These are phyloP conservation scores for Saccharomyces kudriavzevii DNA, from an alignment of 805 yeast genomes.

Conservation along the genomic window DNA sequence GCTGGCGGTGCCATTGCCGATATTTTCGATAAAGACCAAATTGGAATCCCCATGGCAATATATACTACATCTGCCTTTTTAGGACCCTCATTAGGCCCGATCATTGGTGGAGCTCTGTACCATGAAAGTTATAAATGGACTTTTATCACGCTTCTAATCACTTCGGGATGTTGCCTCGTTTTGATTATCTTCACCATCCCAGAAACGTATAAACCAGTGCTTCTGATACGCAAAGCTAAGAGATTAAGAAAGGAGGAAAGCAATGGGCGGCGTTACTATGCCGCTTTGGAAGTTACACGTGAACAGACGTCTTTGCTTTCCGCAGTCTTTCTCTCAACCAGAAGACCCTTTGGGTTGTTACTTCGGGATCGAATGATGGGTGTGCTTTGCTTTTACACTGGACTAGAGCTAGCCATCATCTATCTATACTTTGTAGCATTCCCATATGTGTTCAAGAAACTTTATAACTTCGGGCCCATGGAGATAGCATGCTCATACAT, in stretches of 20 bases:
- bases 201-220: constrained; percentile 57
- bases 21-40: constrained; percentile 49
- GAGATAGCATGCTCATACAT: constrained; percentile 59
- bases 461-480: constrained; percentile 44
- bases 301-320: constrained; percentile 36
- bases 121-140: constrained; percentile 60
- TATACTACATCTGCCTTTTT: constrained; percentile 56
- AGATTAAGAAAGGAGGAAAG: constrained; percentile 45
- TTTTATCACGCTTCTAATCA: constrained; percentile 54
- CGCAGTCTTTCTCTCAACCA: constrained; percentile 39
- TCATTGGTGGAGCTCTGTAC: constrained; percentile 49
- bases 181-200: constrained; percentile 41
- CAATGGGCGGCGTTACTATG: constrained; percentile 39
- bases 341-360: constrained; percentile 45
- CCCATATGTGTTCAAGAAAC: constrained; percentile 49
- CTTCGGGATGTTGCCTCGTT: constrained; percentile 47
- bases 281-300: constrained; percentile 34
- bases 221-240: constrained; percentile 45
- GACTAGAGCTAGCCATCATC: constrained; percentile 49
- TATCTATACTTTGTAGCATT: constrained; percentile 60
- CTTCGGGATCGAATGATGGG: constrained; percentile 48
- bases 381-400: constrained; percentile 47
- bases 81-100: constrained; percentile 67
- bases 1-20: constrained; percentile 77
- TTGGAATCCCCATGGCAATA: constrained; percentile 63